Evolutionary conservation across 345 rosid genomes (phyloP), one percentile per base, ranked within the genome.

Genomic region (Murraya paniculata): DNA sequence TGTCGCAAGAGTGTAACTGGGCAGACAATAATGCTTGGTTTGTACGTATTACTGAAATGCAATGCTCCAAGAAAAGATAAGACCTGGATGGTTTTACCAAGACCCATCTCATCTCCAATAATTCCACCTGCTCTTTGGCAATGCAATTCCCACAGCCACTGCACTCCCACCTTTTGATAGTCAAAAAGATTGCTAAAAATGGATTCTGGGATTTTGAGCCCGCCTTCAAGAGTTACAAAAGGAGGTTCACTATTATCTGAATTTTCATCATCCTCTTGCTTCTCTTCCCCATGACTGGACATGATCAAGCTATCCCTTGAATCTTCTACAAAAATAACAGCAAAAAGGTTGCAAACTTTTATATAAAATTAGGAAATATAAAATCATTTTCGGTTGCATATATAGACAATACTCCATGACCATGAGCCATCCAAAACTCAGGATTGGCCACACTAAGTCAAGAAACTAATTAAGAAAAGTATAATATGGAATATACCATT

Each of bases 51-150:
- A 85, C 99, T 96, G 83, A 87, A 90, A 87, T 94, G 99, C 89
- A 96, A 84, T 58, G 99, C 90, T 61, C 94, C 99, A 30, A 96
- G 97, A 82, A 96, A 96, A 77, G 97, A 90, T 83, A 96, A 82
- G 81, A 96, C 94, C 84, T 96, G 99, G 64, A 96, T 80, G 21
- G 99, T 96, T 86, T 96, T 96, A 71, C 99, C 99, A 80, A 96
- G 98, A 78, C 99, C 98, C 98, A 96, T 96, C 86, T 96, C 99
- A 84, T 96, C 99, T 81, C 99, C 99, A 58, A 96, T 96, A 64
- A 96, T 94, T 57, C 99, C 99, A 82, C 99, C 99, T 78, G 97
- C 98, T 87, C 81, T 90, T 86, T 96, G 99, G 88, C 99, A 94
- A 81, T 96, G 99, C 88, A 96, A 87, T 84, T 96, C 99, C 98